Evolutionary conservation across 768 basidiomycete species (phyloP).

Genomic region (Termitomyces sp.): DNA sequence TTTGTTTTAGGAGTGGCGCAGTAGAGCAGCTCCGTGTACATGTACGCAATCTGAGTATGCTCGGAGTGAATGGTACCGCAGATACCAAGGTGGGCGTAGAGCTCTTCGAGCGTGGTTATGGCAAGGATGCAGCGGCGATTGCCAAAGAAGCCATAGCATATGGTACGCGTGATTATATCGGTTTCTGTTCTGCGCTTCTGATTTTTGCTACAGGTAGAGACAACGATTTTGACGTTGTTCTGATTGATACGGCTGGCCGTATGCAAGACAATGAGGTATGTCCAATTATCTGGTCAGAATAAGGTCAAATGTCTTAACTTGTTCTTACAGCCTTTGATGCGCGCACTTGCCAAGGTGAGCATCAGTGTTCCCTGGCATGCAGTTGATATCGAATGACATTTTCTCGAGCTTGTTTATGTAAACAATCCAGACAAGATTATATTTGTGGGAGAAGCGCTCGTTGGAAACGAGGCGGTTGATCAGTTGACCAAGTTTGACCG

Average conservation of each 20-base stretch:
- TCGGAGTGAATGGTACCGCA: slow-evolving; percentile 62
- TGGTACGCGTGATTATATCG: slow-evolving; percentile 42
- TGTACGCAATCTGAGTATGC: slow-evolving; percentile 87
- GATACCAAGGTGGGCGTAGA: slow-evolving; percentile 79
- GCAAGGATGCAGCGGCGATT: slow-evolving; percentile 98
- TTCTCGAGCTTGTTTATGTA: slow-evolving; percentile 72
- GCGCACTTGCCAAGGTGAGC: slow-evolving; percentile 88
- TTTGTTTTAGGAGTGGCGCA: slow-evolving; percentile 72
- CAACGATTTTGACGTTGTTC: slow-evolving; percentile 90
- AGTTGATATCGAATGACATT: neutral
- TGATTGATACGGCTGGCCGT: slow-evolving; percentile 96
- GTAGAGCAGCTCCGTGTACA: slow-evolving; percentile 98
- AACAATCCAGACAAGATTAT: slow-evolving; percentile 97
- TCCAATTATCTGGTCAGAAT: neutral
- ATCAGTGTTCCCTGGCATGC: neutral
- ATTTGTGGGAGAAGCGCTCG: slow-evolving; percentile 96
- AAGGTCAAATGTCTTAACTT: slow-evolving; percentile 3
- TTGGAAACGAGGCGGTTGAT: slow-evolving; percentile 98
- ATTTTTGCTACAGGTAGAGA: slow-evolving; percentile 57
- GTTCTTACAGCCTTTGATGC: slow-evolving; percentile 77
- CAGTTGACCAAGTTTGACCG: slow-evolving; percentile 96
- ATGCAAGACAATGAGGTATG: slow-evolving; percentile 99
- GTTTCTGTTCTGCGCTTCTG: neutral
- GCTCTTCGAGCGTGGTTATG: slow-evolving; percentile 93
- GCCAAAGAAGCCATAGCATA: slow-evolving; percentile 91